Conservation (phyloP, 2,329 filamentous ascomycete species). For the Verticillium dahliae region DNA sequence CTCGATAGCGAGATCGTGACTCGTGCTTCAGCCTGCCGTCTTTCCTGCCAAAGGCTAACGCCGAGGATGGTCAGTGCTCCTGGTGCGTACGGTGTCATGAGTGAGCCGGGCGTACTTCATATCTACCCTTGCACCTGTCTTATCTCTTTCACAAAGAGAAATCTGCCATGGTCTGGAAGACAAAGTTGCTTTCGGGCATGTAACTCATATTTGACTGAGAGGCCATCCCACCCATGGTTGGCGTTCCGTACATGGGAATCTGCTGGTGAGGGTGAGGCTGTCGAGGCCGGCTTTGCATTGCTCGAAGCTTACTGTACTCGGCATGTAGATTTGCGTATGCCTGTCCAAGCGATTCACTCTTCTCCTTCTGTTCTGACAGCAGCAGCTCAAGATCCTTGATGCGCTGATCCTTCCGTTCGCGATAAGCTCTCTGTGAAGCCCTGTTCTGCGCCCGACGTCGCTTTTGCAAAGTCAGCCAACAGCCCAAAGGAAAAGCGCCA, state of each 20-base stretch:
- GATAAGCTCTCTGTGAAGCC: slow-evolving; percentile 23
- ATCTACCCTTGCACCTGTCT: neutral
- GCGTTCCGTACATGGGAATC: neutral
- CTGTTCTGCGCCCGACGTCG: slow-evolving; percentile 24
- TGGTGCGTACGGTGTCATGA: neutral
- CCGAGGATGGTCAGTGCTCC: too few relatives aligned
- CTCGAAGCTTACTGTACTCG: slow-evolving; percentile 31
- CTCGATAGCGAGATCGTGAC: too few relatives aligned
- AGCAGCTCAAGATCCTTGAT: slow-evolving; percentile 56
- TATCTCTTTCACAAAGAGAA: neutral
- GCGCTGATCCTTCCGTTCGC: slow-evolving; percentile 42
- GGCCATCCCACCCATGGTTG: neutral
- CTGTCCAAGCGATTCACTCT: slow-evolving; percentile 47
- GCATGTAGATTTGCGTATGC: slow-evolving; percentile 45
- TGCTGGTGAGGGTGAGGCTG: neutral
- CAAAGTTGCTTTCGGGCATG: neutral
- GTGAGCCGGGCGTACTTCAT: neutral
- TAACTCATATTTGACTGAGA: neutral
- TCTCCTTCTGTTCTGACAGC: slow-evolving; percentile 45
- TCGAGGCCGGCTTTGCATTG: slow-evolving; percentile 6
- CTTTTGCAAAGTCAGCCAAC: slow-evolving; percentile 8
- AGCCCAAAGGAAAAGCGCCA: neutral
- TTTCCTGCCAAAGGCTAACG: too few relatives aligned
- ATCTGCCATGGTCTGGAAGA: neutral
- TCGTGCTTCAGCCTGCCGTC: too few relatives aligned